These are phyloP conservation scores for Pseudocercospora macadamiae DNA, from an alignment of 2,329 filamentous ascomycete species.

Conservation along the genomic window DNA sequence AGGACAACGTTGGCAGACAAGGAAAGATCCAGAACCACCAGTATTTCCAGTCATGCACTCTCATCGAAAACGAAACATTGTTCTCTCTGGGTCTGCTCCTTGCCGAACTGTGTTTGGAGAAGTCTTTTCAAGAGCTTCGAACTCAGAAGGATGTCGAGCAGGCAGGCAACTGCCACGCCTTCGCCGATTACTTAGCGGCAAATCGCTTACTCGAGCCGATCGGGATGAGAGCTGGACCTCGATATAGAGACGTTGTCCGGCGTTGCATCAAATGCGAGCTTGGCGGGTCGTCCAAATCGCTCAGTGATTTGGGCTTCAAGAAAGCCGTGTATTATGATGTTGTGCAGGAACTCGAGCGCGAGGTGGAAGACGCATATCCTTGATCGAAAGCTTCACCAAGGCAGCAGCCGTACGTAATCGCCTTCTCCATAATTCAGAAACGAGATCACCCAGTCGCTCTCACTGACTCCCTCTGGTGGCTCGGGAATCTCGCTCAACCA, in stretches of 20 bases:
- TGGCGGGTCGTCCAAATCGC: neutral
- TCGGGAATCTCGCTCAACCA: neutral
- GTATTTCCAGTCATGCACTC: neutral
- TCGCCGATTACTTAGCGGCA: neutral
- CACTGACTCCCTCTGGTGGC: neutral
- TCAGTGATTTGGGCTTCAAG: neutral
- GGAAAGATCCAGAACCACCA: neutral
- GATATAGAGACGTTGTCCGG: neutral
- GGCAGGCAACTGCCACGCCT: neutral
- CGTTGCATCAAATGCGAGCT: neutral
- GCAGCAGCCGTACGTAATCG: neutral
- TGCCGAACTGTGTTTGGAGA: neutral
- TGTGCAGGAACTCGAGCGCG: neutral
- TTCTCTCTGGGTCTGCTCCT: neutral
- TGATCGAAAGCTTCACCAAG: neutral
- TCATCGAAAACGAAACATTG: neutral
- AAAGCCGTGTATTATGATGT: neutral
- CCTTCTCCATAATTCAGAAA: neutral
- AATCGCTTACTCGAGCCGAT: neutral
- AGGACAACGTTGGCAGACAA: neutral
- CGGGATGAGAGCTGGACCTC: neutral
- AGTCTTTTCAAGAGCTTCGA: neutral
- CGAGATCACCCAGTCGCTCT: neutral
- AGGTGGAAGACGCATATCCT: neutral
- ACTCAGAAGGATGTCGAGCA: neutral